Conservation (phyloP, 139 green algal genomes). For the Chlorella vulgaris region DNA sequence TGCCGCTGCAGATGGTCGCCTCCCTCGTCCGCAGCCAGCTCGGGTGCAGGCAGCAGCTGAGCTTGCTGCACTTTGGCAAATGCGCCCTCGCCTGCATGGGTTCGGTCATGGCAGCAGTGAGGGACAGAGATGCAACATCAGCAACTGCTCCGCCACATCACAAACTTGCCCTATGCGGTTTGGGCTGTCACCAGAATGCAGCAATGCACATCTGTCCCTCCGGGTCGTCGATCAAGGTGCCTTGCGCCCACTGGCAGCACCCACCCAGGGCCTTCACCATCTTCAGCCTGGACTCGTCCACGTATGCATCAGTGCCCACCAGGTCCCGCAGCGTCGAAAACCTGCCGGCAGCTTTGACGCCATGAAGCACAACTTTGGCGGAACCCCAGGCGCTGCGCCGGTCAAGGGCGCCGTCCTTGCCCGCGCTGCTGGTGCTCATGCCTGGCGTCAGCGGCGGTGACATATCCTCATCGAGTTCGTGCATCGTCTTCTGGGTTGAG, state of each 20-base stretch:
- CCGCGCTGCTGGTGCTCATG: neutral
- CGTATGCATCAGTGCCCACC: slow-evolving; percentile 10
- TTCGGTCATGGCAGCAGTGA: neutral
- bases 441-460: neutral
- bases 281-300: neutral
- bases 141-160: neutral
- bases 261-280: neutral
- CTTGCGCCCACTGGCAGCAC: neutral
- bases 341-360: neutral
- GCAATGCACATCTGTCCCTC: neutral
- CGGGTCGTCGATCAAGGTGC: neutral
- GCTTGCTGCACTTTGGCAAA: slow-evolving; percentile 38
- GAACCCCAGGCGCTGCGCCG: neutral
- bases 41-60: neutral
- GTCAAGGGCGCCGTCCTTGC: neutral
- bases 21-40: neutral
- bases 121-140: neutral
- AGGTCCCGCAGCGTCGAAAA: slow-evolving; percentile 10
- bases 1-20: neutral
- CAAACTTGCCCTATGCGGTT: neutral
- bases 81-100: slow-evolving; percentile 29
- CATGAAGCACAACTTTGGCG: neutral
- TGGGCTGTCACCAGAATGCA: neutral
- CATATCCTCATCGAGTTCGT: neutral
- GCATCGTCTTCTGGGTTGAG: no score